These are phyloP conservation scores for Ilex asprella DNA, from an alignment of 257 asterid species.

Conservation along the genomic window DNA sequence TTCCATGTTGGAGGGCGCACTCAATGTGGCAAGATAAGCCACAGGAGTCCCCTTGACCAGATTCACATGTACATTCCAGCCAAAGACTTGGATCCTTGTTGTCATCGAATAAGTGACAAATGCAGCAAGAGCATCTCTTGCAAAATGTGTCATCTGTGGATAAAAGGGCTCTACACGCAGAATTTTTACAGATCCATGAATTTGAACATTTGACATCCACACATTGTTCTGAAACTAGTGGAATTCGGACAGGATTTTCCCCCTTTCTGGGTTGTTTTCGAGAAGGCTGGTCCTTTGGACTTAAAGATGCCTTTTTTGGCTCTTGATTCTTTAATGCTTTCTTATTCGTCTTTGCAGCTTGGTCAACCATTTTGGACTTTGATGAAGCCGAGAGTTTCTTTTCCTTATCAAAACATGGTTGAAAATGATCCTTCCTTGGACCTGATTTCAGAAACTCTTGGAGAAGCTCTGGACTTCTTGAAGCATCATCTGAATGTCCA, in stretches of 20 bases:
- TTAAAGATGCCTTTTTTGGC: conserved; percentile 44
- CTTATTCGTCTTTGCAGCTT: conserved; percentile 38
- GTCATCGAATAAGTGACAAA: conserved; percentile 79
- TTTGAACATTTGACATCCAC: conserved; percentile 11
- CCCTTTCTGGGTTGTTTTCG: conserved; percentile 59
- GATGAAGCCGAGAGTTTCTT: conserved; percentile 26
- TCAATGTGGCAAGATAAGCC: conserved; percentile 88
- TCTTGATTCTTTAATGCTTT: conserved; percentile 42
- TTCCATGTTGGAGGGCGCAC: conserved; percentile 67
- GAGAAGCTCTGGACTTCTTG: conserved; percentile 21
- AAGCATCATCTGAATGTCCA: conserved; percentile 22
- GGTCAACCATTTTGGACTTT: conserved; percentile 54
- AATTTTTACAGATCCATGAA: conserved; percentile 69
- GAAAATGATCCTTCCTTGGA: conserved; percentile 24
- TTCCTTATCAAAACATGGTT: conserved; percentile 24
- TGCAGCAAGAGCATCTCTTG: conserved; percentile 90
- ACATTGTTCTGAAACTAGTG: conserved; percentile 45
- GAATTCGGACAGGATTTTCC: conserved; percentile 61
- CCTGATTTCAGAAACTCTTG: conserved; percentile 25
- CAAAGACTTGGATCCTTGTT: conserved; percentile 94
- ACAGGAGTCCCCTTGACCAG: conserved; percentile 61
- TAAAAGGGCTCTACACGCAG: conserved; percentile 72
- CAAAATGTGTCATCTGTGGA: conserved; percentile 71
- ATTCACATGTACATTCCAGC: conserved; percentile 72
- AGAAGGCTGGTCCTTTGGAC: conserved; percentile 52